phyloP scores from a whole-genome alignment of 208 protist genomes.

The Trypanosoma rangeli region DNA sequence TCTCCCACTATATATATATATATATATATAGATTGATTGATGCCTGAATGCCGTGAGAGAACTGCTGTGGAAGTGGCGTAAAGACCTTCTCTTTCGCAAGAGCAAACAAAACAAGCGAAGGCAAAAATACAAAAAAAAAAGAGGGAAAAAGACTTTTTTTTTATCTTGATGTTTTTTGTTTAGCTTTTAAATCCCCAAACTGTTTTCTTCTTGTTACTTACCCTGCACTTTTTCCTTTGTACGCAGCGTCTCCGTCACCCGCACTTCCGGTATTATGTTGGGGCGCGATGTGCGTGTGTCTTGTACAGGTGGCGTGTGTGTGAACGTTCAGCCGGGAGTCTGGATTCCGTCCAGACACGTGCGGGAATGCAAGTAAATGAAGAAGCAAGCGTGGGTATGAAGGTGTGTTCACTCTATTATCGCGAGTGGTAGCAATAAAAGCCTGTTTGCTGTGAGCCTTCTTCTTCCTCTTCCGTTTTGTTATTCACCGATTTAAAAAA shows the following conservation, averaged over 20 bases:
- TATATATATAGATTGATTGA: neutral
- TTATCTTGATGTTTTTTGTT: neutral
- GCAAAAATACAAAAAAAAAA: conserved; percentile 15
- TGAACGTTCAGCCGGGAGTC: neutral
- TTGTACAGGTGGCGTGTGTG: neutral
- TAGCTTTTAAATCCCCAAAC: neutral
- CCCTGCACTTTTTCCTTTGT: neutral
- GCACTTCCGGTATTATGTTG: neutral
- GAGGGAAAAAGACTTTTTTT: neutral
- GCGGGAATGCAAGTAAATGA: neutral
- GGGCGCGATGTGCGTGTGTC: neutral
- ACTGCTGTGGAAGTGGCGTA: neutral
- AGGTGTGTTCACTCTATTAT: neutral
- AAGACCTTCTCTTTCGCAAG: neutral
- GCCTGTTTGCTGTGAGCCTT: neutral
- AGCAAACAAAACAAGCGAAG: conserved; percentile 8
- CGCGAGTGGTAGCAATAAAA: neutral
- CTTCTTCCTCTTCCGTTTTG: neutral
- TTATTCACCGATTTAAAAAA: neutral
- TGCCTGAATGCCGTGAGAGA: neutral
- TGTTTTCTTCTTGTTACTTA: conserved; percentile 1
- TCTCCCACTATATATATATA: neutral
- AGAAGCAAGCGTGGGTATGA: neutral
- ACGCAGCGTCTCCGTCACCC: neutral
- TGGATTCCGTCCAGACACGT: neutral